Percentiles rank a stretch among this genome's conserved stretches.
These are phyloP conservation scores for Fusarium sp. DNA, from an alignment of 2,329 filamentous ascomycete species.

Conservation along the genomic window DNA sequence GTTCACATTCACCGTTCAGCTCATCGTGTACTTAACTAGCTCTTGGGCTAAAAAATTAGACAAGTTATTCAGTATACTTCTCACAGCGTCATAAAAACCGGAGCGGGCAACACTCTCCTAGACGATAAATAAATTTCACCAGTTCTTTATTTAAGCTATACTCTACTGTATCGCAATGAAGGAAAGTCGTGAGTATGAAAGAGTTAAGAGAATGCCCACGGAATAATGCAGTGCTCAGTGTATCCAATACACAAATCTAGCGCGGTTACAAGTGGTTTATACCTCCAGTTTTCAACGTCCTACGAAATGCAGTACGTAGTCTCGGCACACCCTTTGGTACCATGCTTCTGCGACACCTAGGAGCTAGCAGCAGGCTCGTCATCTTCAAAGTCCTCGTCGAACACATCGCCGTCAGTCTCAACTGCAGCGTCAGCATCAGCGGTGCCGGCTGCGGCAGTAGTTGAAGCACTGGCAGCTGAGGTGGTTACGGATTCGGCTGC, in stretches of 20 bases:
- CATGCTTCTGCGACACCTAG: background rate
- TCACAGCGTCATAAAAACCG: no score
- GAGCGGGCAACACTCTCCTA: no score
- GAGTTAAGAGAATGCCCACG: background rate
- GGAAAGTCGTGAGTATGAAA: background rate
- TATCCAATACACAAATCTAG: background rate
- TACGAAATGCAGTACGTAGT: background rate
- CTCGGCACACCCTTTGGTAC: background rate
- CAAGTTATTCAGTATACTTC: no score
- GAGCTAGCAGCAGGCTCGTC: background rate
- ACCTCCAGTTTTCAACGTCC: background rate
- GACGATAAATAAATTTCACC: background rate
- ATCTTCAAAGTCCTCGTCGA: background rate
- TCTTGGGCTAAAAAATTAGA: no score
- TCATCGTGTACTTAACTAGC: no score
- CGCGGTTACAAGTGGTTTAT: background rate
- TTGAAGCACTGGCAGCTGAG: background rate
- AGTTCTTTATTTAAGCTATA: conserved; percentile 1
- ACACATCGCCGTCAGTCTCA: background rate
- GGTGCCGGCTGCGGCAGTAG: background rate
- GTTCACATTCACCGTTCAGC: no score
- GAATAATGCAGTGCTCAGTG: background rate
- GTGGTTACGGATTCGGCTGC: background rate
- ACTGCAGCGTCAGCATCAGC: background rate
- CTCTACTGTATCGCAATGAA: background rate